Percentiles rank a stretch among this genome's conserved stretches.
Evolutionary conservation across 805 yeast species (phyloP).

Genomic region (Cyberlindnera subsufficiens): DNA sequence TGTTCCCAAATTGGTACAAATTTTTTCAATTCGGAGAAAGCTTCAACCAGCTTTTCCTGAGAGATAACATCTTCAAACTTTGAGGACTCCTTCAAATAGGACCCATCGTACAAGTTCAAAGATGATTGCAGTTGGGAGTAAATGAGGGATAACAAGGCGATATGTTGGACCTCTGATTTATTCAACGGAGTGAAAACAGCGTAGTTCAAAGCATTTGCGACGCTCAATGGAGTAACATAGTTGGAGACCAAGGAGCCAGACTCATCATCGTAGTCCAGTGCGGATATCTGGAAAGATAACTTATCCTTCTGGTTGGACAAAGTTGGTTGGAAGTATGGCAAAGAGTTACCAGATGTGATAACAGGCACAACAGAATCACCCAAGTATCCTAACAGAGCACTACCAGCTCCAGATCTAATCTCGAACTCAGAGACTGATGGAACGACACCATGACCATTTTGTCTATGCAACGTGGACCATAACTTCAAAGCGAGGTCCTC

Average conservation of each 20-base stretch:
- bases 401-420: constrained; percentile 80
- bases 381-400: constrained; percentile 69
- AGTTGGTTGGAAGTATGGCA: constrained; percentile 61
- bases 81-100: constrained; percentile 42
- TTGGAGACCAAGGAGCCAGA: constrained; percentile 53
- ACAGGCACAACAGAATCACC: constrained; percentile 31
- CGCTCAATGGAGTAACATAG: constrained; percentile 52
- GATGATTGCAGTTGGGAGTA: constrained; percentile 52
- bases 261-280: constrained; percentile 60
- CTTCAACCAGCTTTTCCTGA: constrained; percentile 31
- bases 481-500: constrained; percentile 47
- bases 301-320: constrained; percentile 31
- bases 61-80: constrained; percentile 39
- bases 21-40: constrained; percentile 33
- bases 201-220: constrained; percentile 57
- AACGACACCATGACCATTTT: constrained; percentile 48
- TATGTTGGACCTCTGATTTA: constrained; percentile 58
- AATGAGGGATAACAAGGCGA: constrained; percentile 58
- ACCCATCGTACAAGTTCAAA: constrained; percentile 77
- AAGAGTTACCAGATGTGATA: constrained; percentile 61
- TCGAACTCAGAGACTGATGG: constrained; percentile 60
- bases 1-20: constrained; percentile 21
- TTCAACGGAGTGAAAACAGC: constrained; percentile 67
- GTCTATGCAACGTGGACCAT: constrained; percentile 52
- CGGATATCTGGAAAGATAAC: constrained; percentile 71